Conservation (phyloP, 495 filamentous ascomycete species). For the Penicillium angulare region DNA sequence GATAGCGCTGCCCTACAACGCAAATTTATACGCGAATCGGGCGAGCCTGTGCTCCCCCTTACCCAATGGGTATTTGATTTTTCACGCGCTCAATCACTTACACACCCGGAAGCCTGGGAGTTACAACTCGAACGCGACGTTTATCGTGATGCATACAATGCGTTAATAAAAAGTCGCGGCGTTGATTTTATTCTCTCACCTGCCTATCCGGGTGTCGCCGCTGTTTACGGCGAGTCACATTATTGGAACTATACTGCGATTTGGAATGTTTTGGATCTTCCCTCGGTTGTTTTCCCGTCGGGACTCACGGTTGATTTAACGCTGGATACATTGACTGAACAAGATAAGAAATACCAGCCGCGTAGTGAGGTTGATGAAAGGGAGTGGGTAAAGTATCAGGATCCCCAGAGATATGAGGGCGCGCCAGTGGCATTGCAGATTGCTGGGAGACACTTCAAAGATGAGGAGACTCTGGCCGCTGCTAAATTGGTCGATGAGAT, state of each 20-base stretch:
- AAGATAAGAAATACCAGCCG: conserved; percentile 29
- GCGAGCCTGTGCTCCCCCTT: conserved; percentile 57
- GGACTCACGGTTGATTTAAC: conserved; percentile 45
- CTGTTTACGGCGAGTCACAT: conserved; percentile 55
- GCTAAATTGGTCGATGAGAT: conserved; percentile 30
- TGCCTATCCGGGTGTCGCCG: conserved; percentile 56
- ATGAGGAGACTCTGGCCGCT: conserved; percentile 42
- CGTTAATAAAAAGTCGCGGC: conserved; percentile 55
- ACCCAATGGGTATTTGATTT: conserved; percentile 57
- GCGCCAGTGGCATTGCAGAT: conserved; percentile 55
- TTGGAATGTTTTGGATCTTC: conserved; percentile 75
- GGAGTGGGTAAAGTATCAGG: conserved; percentile 39
- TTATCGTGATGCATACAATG: conserved; percentile 59
- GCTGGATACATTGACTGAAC: conserved; percentile 23
- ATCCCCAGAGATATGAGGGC: conserved; percentile 32
- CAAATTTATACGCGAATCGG: conserved; percentile 44
- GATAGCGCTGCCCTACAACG: conserved; percentile 50
- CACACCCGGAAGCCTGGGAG: conserved; percentile 42
- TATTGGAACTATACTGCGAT: conserved; percentile 73
- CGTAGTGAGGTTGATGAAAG: conserved; percentile 33
- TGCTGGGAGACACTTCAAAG: conserved; percentile 43
- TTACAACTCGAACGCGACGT: conserved; percentile 50
- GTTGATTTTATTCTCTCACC: conserved; percentile 74
- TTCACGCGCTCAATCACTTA: conserved; percentile 40
- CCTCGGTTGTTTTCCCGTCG: conserved; percentile 55